Evolutionary conservation across 306 rosid genomes (phyloP), one percentile per base, ranked within the genome.

Genomic region (Fragaria vesca): DNA sequence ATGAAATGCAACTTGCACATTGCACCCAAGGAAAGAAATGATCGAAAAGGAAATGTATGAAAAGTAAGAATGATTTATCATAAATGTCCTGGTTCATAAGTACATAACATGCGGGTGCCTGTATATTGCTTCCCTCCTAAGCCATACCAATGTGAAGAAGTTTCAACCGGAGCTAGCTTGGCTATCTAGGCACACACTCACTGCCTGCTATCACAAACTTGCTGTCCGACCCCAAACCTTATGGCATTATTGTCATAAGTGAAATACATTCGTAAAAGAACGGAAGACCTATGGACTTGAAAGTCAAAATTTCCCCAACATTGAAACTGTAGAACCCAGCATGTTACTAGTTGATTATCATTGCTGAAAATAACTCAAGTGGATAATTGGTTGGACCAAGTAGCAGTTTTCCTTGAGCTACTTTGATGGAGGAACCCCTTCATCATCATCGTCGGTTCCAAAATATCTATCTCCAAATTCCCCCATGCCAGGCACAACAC

Each of bases 391-490:
- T 67, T 79, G 83, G 77, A 61, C 79, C 63, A 76, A 58, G 24
- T 15, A 43, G 73, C 52, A 34, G 78, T 70, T 24, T 45, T 75
- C 57, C 15, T 34, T 34, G 69, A 72, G 81, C 80, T 89, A 86
- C 83, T 78, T 52, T 32, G 83, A 82, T 48, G 86, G 77, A 81
- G 79, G 58, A 79, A 80, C 85, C 83, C 75, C 82, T 74, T 71
- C 87, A 50, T 89, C 91, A 12, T 91, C 97, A 51, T 95, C 98
- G 76, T 96, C 99, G 2, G 99, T 96, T 86, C 99, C 99, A 73
- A 96, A 96, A 81, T 96, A 96, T 21, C 98, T 72, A 87, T 96
- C 99, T 66, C 99, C 99, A 82, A 96, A 96, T 86, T 96, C 99
- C 3, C 98, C 99, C 99, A 96, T 96, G 69, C 99, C 98, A 0